Evolutionary conservation across 1,284 basidiomycete genomes (phyloP), one percentile per base, ranked within the genome.

Genomic region (Pterulicium gracile): DNA sequence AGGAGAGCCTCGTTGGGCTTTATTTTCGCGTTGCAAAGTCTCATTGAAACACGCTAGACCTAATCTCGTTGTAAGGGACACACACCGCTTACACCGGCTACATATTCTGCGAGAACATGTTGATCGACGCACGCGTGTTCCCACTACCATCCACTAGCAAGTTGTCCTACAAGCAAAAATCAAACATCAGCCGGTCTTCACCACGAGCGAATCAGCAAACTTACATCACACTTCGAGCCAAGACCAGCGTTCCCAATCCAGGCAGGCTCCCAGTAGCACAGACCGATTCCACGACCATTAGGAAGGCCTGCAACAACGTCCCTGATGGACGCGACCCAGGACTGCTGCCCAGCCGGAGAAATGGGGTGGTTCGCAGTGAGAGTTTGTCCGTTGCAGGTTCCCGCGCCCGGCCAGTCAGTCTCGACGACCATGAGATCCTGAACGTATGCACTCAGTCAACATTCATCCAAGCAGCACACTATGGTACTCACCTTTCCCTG

Each of bases 251-350:
- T 79, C 2, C 77, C 77, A 46, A 79, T 63, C 77, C 78, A 81
- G 42, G 66, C 75, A 34, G 77, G 77, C 55, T 81, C 77, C 78
- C 77, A 81, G 55, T 80, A 79, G 15, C 73, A 65, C 43, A 69
- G 60, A 1, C 69, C 67, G 36, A 66, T 54, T 14, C 77, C 76
- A 50, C 64, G 67, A 1, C 70, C 66, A 20, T 67, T 66, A 1
- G 75, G 65, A 1, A 79, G 55, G 2, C 58, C 62, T 15, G 59
- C 55, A n/a, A 81, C 55, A 1, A 73, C 68, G 39, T 60, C 66
- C 44, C 63, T 64, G 52, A 81, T 77, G 43, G 68, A 70, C 18
- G 61, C 55, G 3, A 75, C 69, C 77, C 77, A 80, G 0, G 64
- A 67, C 23, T 65, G 59, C 57, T 81, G 78, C 0, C 78, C 79